Evolutionary conservation across 192 early-diverging fungal species (phyloP).

Genomic region (Gamsiella multidivaricata): DNA sequence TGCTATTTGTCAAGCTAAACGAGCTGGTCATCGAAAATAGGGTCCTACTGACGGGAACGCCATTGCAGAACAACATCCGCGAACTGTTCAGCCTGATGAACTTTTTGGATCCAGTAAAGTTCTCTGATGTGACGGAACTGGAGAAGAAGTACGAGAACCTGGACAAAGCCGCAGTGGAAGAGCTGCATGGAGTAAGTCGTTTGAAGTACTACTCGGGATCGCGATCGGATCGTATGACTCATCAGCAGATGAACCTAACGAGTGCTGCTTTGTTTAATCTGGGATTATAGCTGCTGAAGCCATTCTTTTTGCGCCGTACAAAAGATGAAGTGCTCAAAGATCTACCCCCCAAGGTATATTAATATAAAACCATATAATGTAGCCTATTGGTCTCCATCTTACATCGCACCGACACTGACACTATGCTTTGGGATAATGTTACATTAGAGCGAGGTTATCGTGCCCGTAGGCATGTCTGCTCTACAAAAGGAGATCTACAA

Average conservation of each 20-base stretch:
- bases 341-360: conserved; percentile 68
- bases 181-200: conserved; percentile 68
- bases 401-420: not conserved
- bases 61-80: conserved; percentile 76
- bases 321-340: conserved; percentile 68
- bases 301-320: conserved; percentile 79
- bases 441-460: conserved; percentile 69
- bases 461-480: conserved; percentile 73
- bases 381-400: not conserved
- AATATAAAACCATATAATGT: too few species aligned
- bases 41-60: conserved; percentile 78
- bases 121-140: conserved; percentile 65
- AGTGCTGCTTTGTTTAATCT: not conserved
- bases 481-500: conserved; percentile 80
- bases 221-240: too few species aligned
- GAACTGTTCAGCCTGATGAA: conserved; percentile 80
- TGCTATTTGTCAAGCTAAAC: conserved; percentile 67
- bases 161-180: conserved; percentile 63
- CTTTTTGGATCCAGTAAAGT: conserved; percentile 74
- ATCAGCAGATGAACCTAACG: not conserved
- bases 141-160: conserved; percentile 66
- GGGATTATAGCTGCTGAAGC: conserved; percentile 56
- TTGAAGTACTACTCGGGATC: too few species aligned
- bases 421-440: not conserved
- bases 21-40: conserved; percentile 61